Conservation (phyloP, 352 stramenopile species). For the Phytophthora fragariae region DNA sequence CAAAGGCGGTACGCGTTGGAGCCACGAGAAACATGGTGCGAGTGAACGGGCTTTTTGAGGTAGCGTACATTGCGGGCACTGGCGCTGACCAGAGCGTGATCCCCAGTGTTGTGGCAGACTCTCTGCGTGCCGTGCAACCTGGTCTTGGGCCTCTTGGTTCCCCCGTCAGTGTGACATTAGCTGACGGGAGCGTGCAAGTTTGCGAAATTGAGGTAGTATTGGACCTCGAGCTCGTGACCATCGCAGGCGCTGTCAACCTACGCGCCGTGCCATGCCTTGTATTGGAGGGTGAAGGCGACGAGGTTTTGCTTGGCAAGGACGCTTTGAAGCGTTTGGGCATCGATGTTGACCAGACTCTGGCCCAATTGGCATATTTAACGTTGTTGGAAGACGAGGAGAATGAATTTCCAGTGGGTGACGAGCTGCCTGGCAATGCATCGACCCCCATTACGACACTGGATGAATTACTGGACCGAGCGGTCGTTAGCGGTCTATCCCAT, state of each 20-base stretch:
- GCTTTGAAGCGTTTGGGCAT: constrained; percentile 6
- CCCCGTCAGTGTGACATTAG: neutral
- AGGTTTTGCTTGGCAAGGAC: constrained; percentile 9
- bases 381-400: constrained; percentile 1
- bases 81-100: neutral
- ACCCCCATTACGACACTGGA: neutral
- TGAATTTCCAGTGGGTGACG: constrained; percentile 14
- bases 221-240: neutral
- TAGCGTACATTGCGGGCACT: neutral
- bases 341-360: constrained; percentile 12
- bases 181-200: no score
- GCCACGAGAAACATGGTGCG: neutral
- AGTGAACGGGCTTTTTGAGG: neutral
- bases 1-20: neutral
- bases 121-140: neutral
- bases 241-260: neutral
- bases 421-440: neutral
- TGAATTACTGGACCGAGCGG: neutral
- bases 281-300: neutral
- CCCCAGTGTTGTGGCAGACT: neutral
- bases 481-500: neutral
- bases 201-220: neutral
- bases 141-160: neutral
- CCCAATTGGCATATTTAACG: neutral
- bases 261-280: neutral